Conservation (phyloP, 495 filamentous ascomycete genomes). For the Xeromyces bisporus region DNA sequence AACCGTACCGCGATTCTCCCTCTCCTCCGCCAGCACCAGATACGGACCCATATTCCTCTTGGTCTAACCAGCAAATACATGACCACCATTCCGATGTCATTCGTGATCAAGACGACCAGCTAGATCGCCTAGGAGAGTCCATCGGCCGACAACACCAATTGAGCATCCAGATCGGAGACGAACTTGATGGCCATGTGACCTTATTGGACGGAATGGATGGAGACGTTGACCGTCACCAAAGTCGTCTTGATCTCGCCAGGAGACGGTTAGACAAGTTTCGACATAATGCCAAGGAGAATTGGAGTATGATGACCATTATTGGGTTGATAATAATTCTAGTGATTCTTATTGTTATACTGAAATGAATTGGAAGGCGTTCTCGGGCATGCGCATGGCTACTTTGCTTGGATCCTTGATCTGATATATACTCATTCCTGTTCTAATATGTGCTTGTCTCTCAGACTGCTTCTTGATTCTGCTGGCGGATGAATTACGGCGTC, state of each 20-base stretch:
- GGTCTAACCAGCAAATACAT: constrained; percentile 79
- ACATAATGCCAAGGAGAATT: constrained; percentile 57
- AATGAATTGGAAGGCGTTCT: constrained; percentile 28
- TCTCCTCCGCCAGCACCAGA: constrained; percentile 44
- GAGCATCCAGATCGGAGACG: constrained; percentile 89
- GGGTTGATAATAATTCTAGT: constrained; percentile 62
- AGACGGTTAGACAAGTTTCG: constrained; percentile 53
- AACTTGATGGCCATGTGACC: constrained; percentile 76
- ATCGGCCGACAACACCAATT: constrained; percentile 89
- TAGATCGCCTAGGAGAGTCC: constrained; percentile 70
- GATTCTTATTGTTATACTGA: constrained; percentile 60
- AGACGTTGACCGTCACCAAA: constrained; percentile 64
- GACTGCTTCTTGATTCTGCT: too few species aligned
- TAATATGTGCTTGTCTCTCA: too few species aligned
- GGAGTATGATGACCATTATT: constrained; percentile 62
- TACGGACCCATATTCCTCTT: constrained; percentile 39
- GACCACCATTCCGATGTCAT: constrained; percentile 64
- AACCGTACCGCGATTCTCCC: constrained; percentile 42
- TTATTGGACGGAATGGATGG: constrained; percentile 80
- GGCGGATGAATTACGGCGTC: too few species aligned
- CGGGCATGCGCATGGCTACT: too few species aligned
- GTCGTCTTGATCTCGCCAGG: constrained; percentile 54
- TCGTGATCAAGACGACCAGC: constrained; percentile 74
- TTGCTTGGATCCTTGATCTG: too few species aligned
- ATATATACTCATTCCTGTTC: too few species aligned